A percentile compares a stretch with the other conserved stretches of the same genome.
These are phyloP conservation scores for Elsinoe fawcettii DNA, from an alignment of 2,329 filamentous ascomycete species.

Conservation along the genomic window DNA sequence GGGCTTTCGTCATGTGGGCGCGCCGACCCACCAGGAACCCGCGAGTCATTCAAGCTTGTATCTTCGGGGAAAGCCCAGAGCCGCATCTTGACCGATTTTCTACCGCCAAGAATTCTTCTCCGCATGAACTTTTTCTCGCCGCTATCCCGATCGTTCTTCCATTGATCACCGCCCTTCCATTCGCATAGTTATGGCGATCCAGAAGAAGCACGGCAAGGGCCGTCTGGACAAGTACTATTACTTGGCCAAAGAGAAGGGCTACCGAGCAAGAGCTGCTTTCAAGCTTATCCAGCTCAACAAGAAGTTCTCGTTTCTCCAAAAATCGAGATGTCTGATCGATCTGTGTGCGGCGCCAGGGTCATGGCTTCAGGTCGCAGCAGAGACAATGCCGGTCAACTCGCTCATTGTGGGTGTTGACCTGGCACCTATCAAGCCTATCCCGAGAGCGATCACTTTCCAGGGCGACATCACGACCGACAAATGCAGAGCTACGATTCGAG, in stretches of 20 bases:
- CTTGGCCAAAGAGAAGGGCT: constrained; percentile 96
- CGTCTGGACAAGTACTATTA: constrained; percentile 99
- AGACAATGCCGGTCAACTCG: constrained; percentile 84
- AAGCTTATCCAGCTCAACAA: constrained; percentile 98
- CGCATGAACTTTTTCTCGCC: constrained; percentile 12
- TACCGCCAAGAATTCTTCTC: constrained; percentile 9
- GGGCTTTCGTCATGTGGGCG: constrained; percentile 12
- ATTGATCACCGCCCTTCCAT: not conserved
- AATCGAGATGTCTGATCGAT: constrained; percentile 93
- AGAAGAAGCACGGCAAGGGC: constrained; percentile 98
- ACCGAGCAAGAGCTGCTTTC: constrained; percentile 90
- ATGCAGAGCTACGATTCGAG: constrained; percentile 79
- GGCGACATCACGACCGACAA: constrained; percentile 97
- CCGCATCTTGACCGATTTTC: too few species aligned
- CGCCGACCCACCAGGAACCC: not conserved
- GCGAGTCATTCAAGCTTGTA: not conserved
- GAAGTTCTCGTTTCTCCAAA: constrained; percentile 96
- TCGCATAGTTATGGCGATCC: constrained; percentile 66
- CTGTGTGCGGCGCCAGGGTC: constrained; percentile 94
- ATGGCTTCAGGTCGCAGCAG: constrained; percentile 93
- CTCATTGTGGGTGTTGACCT: constrained; percentile 94
- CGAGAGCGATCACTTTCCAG: constrained; percentile 89
- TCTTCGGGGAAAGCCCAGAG: not conserved
- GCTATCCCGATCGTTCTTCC: not conserved
- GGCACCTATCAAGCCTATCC: constrained; percentile 90